Evolutionary conservation across 2,329 filamentous ascomycete genomes (phyloP).

Genomic region (Triangularia verruculosa): DNA sequence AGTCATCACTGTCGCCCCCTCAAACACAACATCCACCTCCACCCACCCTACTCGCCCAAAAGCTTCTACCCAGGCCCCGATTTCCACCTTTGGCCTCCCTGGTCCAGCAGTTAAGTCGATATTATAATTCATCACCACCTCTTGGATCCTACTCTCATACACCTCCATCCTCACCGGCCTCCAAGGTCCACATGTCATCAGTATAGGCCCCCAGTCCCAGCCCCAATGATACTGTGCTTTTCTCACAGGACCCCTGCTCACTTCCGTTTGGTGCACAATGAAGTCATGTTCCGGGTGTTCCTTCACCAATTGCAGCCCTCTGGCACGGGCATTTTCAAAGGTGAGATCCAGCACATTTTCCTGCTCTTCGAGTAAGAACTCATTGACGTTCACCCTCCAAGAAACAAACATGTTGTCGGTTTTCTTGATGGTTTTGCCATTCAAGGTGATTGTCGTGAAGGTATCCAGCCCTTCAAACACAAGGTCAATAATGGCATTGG

Average conservation of each 20-base stretch:
- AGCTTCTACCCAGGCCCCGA: conserved; percentile 6
- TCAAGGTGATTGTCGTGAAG: conserved; percentile 56
- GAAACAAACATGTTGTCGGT: conserved; percentile 64
- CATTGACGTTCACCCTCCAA: conserved; percentile 52
- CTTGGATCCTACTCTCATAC: conserved; percentile 56
- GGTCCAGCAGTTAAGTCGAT: background rate
- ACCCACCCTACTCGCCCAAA: conserved; percentile 23
- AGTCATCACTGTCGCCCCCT: conserved; percentile 18
- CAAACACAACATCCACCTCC: conserved; percentile 20
- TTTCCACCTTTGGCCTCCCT: background rate
- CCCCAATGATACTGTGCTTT: conserved; percentile 71
- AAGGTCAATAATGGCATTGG: conserved; percentile 42
- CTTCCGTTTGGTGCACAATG: conserved; percentile 48
- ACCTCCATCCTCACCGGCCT: conserved; percentile 63
- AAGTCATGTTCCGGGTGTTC: conserved; percentile 37
- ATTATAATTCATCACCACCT: conserved; percentile 48
- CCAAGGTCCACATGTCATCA: conserved; percentile 65
- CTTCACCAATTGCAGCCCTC: conserved; percentile 23
- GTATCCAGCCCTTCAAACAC: conserved; percentile 65
- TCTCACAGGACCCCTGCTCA: conserved; percentile 48
- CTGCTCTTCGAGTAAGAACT: conserved; percentile 31
- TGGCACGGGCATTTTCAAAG: conserved; percentile 49
- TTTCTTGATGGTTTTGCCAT: conserved; percentile 50
- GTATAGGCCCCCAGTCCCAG: conserved; percentile 67
- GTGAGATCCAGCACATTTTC: conserved; percentile 52